Base-by-base conservation (phyloP, 768 basidiomycete species). In the Russula emetica region DNA sequence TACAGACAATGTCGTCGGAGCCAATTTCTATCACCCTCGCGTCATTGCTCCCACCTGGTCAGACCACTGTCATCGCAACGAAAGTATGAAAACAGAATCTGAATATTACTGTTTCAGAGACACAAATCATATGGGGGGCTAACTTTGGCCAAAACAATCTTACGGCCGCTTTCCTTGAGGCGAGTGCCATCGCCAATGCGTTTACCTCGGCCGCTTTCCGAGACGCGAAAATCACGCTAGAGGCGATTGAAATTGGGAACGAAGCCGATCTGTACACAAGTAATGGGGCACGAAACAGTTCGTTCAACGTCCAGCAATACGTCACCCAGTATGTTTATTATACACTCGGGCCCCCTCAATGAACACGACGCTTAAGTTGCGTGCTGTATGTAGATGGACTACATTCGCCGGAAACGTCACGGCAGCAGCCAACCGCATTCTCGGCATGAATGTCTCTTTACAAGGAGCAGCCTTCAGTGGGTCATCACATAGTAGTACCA, bases 121-220 rank as follows among this genome's bases (percentile, higher is more conserved):
- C 85, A 11, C 80, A 79, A 55, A 83, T 88, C 66, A 82, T 77
- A 16, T 88, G 85, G 85, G 86, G 85, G 16, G 75, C 88, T 53
- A 88, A 89, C 71, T 73, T 88, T n/a, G 85, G 84, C 7, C 71
- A 67, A 14, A 67, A 63, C 65, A 72, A 75, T 54, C 54, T 69
- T 20, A 72, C 71, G 18, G 77, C 80, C 6, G 78, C 76, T 0
- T 78, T 78, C 62, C 74, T 82, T 10, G 79, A 78, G 66, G 79
- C 82, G 0, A 72, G 74, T 60, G 78, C 83, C 0, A 78, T 87
- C 58, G 57, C 76, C 6, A 76, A 76, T 44, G 81, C 81, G 0
- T 86, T 86, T 66, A 60, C 73, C n/a, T 78, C 77, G 4, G 55
- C 74, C 1, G 71, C 74, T 3, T 70, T 85, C 34, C 72, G 69